Percentiles rank a stretch among this genome's conserved stretches.
These are phyloP conservation scores for Pseudozyma tsukubaensis DNA, from an alignment of 1,284 basidiomycete species.

Conservation along the genomic window DNA sequence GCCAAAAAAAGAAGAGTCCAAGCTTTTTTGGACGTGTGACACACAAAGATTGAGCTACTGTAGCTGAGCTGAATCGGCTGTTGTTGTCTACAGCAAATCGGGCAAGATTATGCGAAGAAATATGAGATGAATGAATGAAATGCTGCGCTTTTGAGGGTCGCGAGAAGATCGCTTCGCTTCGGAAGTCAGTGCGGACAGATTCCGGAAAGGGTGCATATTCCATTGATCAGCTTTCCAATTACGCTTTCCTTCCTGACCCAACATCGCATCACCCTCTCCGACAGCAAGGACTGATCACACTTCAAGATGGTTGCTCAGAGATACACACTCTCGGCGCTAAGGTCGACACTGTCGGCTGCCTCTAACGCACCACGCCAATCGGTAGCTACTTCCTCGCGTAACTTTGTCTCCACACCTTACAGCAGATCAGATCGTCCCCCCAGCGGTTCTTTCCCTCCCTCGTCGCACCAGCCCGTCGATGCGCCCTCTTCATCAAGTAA, in stretches of 20 bases:
- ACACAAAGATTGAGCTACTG: neutral
- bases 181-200: no score
- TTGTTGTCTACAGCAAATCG: neutral
- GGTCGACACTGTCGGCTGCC: slow-evolving; percentile 46
- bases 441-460: slow-evolving; percentile 57
- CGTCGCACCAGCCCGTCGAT: slow-evolving; percentile 19
- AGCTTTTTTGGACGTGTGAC: neutral
- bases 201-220: no score
- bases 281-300: neutral
- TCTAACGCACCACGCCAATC: slow-evolving; percentile 31
- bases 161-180: neutral
- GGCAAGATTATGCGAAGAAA: no score
- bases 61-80: no score
- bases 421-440: slow-evolving; percentile 39
- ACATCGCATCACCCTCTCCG: neutral
- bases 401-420: slow-evolving; percentile 41
- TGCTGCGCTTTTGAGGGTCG: neutral
- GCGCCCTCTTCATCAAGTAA: slow-evolving; percentile 12
- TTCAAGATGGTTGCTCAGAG: slow-evolving; percentile 38
- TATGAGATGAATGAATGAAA: no score
- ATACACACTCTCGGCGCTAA: slow-evolving; percentile 43
- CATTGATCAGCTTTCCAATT: no score
- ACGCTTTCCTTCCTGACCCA: neutral
- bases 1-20: no score
- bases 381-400: slow-evolving; percentile 38